phyloP scores from a whole-genome alignment of 225 moss, liverwort and hornwort species.

The Pseudisothecium myosuroides region DNA sequence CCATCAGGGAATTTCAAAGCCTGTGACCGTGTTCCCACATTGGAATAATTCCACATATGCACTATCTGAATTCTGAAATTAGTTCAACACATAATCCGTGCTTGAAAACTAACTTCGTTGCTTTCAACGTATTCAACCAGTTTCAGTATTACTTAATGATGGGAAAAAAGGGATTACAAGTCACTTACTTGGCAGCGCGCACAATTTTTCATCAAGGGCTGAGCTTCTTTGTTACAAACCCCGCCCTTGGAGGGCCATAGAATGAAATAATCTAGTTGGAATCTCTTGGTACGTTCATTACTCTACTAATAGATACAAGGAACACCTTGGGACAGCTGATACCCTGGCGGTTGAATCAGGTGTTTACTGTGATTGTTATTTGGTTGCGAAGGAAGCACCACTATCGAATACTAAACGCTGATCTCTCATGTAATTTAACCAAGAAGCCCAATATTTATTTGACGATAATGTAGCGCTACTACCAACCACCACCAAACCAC shows the following conservation, averaged over 20 bases:
- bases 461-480: slow-evolving; percentile 34
- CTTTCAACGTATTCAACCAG: not conserved
- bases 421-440: slow-evolving; percentile 39
- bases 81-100: not conserved
- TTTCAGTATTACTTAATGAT: not conserved
- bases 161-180: not conserved
- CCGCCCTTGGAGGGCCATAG: not conserved
- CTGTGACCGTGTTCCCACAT: not conserved
- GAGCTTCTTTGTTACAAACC: not conserved
- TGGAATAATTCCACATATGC: not conserved
- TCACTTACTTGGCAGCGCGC: not conserved
- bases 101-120: not conserved
- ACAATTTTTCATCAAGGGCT: not conserved
- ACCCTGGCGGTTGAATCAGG: not conserved
- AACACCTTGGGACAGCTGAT: not conserved
- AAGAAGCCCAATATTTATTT: slow-evolving; percentile 43
- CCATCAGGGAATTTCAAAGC: not conserved
- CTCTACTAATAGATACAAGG: not conserved
- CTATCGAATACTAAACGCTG: slow-evolving; percentile 22
- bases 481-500: slow-evolving; percentile 73
- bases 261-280: not conserved
- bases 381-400: not conserved
- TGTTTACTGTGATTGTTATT: not conserved
- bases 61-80: not conserved
- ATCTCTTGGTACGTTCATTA: not conserved